Evolutionary conservation across 371 early-diverging fungal species (phyloP), one percentile per base, ranked within the genome.

Genomic region (Rhizomucor pusillus): DNA sequence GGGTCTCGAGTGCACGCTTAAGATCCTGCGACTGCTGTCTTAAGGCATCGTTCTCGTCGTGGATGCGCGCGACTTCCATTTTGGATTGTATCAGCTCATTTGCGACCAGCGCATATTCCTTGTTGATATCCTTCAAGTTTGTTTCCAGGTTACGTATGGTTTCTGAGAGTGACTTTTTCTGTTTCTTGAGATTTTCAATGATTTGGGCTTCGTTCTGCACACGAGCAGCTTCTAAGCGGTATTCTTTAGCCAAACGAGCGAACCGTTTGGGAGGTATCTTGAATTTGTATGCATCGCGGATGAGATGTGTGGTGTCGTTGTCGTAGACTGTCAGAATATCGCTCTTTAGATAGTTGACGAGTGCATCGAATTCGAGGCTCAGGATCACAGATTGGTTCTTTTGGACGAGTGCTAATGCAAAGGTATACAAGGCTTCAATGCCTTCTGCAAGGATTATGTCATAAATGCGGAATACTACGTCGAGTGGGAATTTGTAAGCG

Each of bases 371-470:
- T 40, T 90, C 90, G 43, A 92, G 77, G 22, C 81, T 79, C 43
- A 95, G 77, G 43, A 98, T 74, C 4, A 63, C 73, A 13, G 87
- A 82, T 56, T 87, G 85, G 63, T 93, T 91, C 16, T 80, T 80
- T 60, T 90, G 81, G 52, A 98, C 63, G 40, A 97, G 79, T 0
- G 97, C 95, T 7, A 95, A 67, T 0, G 94, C 84, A 43, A 97
- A 86, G 9, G 90, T 79, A 57, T 93, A 80, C 20, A 96, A 70
- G 1, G 86, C 74, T 41, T 94, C 94, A 24, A 90, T 66, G 6
- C 98, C 97, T 63, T 96, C 94, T 10, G 91, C 89, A 54, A 98
- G 85, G 22, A 98, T 78, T 33, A 94, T 82, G 65, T 98, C 98
- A 56, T 90, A 89, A 43, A 98, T 87, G 1, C 97, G 83, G 63